These are phyloP conservation scores for Dichomitus squalens DNA, from an alignment of 1,284 basidiomycete genomes.

Conservation along the genomic window DNA sequence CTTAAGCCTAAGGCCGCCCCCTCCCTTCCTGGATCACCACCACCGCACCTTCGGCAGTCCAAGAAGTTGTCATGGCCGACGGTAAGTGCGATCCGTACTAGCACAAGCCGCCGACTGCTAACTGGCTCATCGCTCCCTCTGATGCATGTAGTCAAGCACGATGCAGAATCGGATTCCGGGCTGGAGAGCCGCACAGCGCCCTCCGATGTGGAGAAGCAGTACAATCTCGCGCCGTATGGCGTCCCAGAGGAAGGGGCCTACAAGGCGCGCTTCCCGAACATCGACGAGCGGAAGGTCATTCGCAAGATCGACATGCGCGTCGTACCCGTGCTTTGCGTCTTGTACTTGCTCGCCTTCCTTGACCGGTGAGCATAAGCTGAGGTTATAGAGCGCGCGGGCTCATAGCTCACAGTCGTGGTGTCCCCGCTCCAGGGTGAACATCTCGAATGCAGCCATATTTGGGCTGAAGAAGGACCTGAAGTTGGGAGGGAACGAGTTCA, in stretches of 20 bases:
- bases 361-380: slow-evolving; percentile 29
- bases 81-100: background rate
- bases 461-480: slow-evolving; percentile 34
- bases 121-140: background rate
- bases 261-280: slow-evolving; percentile 22
- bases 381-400: background rate
- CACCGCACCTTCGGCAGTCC: background rate
- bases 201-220: slow-evolving; percentile 23
- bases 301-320: slow-evolving; percentile 35
- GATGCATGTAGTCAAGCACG: slow-evolving; percentile 2
- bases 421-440: slow-evolving; percentile 29
- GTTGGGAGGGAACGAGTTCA: slow-evolving; percentile 32
- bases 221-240: slow-evolving; percentile 16
- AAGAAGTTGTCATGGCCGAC: background rate
- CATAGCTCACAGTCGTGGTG: background rate
- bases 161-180: slow-evolving; percentile 3
- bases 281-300: slow-evolving; percentile 32
- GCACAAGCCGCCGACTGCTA: background rate
- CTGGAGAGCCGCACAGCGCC: slow-evolving; percentile 9
- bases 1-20: background rate
- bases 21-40: background rate
- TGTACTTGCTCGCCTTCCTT: slow-evolving; percentile 36
- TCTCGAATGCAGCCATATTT: slow-evolving; percentile 35
- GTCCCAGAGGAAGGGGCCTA: slow-evolving; percentile 22
- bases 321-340: slow-evolving; percentile 32